A percentile compares a stretch with the other conserved stretches of the same genome.
Evolutionary conservation across 371 early-diverging fungal genomes (phyloP).

Genomic region (Zopfochytrium polystomum): DNA sequence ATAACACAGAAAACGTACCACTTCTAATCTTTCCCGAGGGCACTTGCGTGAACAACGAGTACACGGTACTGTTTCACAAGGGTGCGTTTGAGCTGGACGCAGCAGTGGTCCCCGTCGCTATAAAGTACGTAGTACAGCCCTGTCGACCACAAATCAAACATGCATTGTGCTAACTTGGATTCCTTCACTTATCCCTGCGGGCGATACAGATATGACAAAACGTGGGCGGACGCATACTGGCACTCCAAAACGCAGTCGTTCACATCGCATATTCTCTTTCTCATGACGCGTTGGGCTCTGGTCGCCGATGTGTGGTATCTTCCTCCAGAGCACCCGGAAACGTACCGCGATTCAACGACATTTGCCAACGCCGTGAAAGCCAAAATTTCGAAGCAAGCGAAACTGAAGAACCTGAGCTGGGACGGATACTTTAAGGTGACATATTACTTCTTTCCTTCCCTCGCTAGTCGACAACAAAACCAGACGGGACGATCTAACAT

Average conservation of each 20-base stretch:
- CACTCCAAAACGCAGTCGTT: slow-evolving; percentile 63
- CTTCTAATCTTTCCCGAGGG: slow-evolving; percentile 88
- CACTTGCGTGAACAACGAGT: slow-evolving; percentile 83
- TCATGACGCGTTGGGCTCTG: slow-evolving; percentile 67
- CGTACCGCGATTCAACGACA: slow-evolving; percentile 47
- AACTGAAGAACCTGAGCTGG: slow-evolving; percentile 60
- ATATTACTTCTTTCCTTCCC: not conserved
- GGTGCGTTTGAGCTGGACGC: slow-evolving; percentile 82
- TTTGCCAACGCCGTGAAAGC: slow-evolving; percentile 62
- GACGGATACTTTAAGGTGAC: slow-evolving; percentile 63
- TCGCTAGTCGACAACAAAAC: not conserved
- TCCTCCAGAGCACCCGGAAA: slow-evolving; percentile 31
- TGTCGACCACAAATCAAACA: not conserved
- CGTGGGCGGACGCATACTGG: slow-evolving; percentile 69
- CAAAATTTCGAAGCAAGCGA: slow-evolving; percentile 52
- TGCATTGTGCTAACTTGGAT: not conserved
- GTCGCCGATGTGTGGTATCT: slow-evolving; percentile 53
- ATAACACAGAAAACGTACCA: slow-evolving; percentile 39
- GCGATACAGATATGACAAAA: slow-evolving; percentile 47
- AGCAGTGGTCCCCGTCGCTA: slow-evolving; percentile 63
- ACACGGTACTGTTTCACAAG: slow-evolving; percentile 80
- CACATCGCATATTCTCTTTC: slow-evolving; percentile 60
- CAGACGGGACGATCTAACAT: not conserved
- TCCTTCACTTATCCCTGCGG: not conserved
- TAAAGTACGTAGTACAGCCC: slow-evolving; percentile 45